Percentiles rank a stretch among this genome's conserved stretches.
These are phyloP conservation scores for Nectriaceae sp. DNA, from an alignment of 2,329 filamentous ascomycete genomes.

Conservation along the genomic window DNA sequence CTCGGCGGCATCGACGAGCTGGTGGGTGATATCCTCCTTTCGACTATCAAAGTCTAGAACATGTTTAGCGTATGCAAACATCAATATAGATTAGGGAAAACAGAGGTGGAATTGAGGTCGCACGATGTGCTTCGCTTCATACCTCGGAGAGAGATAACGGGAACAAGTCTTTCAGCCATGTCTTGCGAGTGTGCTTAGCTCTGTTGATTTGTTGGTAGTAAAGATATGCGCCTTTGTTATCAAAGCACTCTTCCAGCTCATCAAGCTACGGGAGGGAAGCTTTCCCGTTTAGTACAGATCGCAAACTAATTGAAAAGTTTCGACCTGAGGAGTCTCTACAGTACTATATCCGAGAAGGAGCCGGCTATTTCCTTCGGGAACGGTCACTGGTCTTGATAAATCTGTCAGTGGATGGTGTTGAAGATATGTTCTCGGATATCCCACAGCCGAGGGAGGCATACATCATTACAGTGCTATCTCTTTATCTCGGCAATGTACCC, in stretches of 20 bases:
- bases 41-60: conserved; percentile 43
- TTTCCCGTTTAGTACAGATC: not conserved
- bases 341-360: not conserved
- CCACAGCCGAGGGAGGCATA: not conserved
- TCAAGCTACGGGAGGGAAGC: not conserved
- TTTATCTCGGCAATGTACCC: not conserved
- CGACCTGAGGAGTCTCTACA: not conserved
- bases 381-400: not conserved
- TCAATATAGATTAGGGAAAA: not conserved
- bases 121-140: not conserved
- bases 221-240: not conserved
- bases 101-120: not conserved
- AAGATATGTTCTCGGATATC: not conserved
- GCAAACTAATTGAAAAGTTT: not conserved
- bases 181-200: too few relatives aligned
- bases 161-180: conserved; percentile 7
- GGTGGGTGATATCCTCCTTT: conserved; percentile 47
- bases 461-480: conserved; percentile 1
- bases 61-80: not conserved
- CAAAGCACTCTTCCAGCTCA: not conserved
- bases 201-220: not conserved
- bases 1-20: conserved; percentile 51
- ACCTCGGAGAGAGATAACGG: conserved; percentile 13
- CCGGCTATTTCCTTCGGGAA: not conserved
- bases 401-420: not conserved